Evolutionary conservation across 192 early-diverging fungal genomes (phyloP).

Genomic region (Coemansia sp.): DNA sequence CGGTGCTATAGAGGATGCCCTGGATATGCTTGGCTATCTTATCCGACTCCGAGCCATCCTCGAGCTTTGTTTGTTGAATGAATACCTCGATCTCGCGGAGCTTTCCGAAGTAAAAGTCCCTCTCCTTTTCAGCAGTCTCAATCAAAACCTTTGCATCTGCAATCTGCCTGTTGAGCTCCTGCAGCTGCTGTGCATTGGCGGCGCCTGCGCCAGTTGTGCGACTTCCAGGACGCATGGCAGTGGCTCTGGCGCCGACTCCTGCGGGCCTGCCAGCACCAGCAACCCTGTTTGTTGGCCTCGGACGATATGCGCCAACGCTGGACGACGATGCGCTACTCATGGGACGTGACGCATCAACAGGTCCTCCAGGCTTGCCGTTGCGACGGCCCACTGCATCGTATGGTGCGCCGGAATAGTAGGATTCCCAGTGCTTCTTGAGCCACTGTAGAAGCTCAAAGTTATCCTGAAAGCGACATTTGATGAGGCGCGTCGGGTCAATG

Average conservation of each 20-base stretch:
- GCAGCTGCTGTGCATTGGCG: constrained; percentile 61
- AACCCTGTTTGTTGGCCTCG: constrained; percentile 15
- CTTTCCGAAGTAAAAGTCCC: constrained; percentile 97
- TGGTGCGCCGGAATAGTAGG: constrained; percentile 73
- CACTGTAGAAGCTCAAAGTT: constrained; percentile 98
- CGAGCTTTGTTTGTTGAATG: constrained; percentile 75
- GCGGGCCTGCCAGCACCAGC: constrained; percentile 9
- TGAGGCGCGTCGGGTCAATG: constrained; percentile 84
- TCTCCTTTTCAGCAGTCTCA: constrained; percentile 92
- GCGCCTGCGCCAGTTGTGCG: constrained; percentile 43
- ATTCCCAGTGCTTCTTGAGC: constrained; percentile 92
- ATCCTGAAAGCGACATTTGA: constrained; percentile 98
- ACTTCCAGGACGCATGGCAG: constrained; percentile 17
- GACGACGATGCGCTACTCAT: constrained; percentile 51
- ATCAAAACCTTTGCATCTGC: constrained; percentile 82
- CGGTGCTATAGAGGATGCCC: constrained; percentile 88
- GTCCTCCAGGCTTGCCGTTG: constrained; percentile 43
- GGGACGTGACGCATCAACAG: constrained; percentile 23
- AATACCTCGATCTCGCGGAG: constrained; percentile 92
- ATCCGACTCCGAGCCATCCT: constrained; percentile 53
- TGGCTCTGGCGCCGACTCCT: background rate
- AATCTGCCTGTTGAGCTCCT: constrained; percentile 75
- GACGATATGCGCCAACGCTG: constrained; percentile 35
- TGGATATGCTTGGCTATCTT: constrained; percentile 75
- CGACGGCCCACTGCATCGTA: constrained; percentile 84